These are phyloP conservation scores for Pichia nakasei DNA, from an alignment of 805 yeast genomes.

Conservation along the genomic window DNA sequence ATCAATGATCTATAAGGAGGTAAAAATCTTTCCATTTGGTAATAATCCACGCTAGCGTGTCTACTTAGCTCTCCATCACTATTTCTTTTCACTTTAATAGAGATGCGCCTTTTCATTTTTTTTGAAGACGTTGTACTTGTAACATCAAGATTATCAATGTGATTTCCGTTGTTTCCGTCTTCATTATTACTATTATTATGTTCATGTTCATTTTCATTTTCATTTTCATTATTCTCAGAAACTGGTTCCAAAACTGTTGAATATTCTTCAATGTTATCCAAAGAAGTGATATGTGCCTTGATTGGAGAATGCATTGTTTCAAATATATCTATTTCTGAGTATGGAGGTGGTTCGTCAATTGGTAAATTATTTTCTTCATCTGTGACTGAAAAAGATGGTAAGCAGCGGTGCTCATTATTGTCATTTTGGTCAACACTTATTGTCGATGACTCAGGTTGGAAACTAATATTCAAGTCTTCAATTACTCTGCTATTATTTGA, in stretches of 20 bases:
- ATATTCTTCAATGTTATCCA: not conserved
- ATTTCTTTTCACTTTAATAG: slow-evolving; percentile 2
- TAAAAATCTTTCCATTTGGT: slow-evolving; percentile 25
- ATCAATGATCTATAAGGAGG: slow-evolving; percentile 48
- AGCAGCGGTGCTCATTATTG: no score
- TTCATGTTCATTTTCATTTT: not conserved
- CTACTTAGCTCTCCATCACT: slow-evolving; percentile 7
- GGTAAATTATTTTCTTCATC: not conserved
- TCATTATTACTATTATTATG: no score
- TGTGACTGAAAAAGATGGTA: not conserved
- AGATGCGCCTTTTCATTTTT: slow-evolving; percentile 1
- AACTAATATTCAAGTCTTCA: not conserved
- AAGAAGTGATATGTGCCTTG: not conserved
- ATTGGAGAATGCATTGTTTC: not conserved
- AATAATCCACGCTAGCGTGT: slow-evolving; percentile 9
- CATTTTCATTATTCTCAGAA: not conserved
- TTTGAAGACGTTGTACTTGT: not conserved
- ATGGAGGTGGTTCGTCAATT: slow-evolving; percentile 6
- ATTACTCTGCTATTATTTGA: not conserved
- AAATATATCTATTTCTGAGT: slow-evolving; percentile 1
- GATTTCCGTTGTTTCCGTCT: no score
- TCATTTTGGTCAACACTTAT: no score
- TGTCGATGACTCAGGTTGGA: not conserved
- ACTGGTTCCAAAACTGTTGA: not conserved
- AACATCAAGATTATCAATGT: not conserved